phyloP scores from a whole-genome alignment of 495 filamentous ascomycete genomes.

The Penicillium egyptiacum region DNA sequence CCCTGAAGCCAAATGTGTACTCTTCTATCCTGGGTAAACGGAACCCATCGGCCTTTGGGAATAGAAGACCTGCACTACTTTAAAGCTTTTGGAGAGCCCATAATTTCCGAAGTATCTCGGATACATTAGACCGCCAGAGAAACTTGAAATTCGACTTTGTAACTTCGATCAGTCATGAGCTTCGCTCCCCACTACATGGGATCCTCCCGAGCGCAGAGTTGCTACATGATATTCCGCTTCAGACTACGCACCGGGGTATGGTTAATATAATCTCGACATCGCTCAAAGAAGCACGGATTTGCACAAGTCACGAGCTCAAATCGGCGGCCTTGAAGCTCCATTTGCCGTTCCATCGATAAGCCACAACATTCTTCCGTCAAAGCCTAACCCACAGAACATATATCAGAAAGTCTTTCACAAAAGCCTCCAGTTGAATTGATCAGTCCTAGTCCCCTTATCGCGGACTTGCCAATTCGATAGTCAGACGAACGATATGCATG shows the following conservation, averaged over 20 bases:
- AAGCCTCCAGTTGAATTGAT: neutral
- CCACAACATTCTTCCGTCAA: neutral
- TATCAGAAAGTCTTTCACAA: neutral
- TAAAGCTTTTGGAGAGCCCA: conserved; percentile 58
- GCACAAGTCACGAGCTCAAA: neutral
- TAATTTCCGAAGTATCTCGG: conserved; percentile 60
- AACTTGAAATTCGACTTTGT: conserved; percentile 68
- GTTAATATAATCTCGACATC: conserved; percentile 64
- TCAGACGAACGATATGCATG: conserved; percentile 6
- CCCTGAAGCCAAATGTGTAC: conserved; percentile 52
- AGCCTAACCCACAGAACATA: neutral
- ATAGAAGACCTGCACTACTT: conserved; percentile 54
- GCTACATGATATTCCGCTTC: conserved; percentile 55
- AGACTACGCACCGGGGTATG: conserved; percentile 55
- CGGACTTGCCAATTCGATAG: neutral
- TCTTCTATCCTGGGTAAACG: conserved; percentile 61
- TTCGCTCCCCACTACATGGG: conserved; percentile 69
- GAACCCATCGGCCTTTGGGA: conserved; percentile 42
- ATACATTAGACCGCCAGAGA: conserved; percentile 49
- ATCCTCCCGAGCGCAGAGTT: conserved; percentile 66
- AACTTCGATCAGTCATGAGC: conserved; percentile 70
- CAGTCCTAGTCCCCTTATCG: neutral
- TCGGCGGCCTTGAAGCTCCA: neutral
- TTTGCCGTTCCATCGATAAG: neutral
- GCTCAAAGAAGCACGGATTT: conserved; percentile 8